A percentile compares a stretch with the other conserved stretches of the same genome.
phyloP scores from a whole-genome alignment of 2,329 filamentous ascomycete genomes.

The Dissoconium aciculare region DNA sequence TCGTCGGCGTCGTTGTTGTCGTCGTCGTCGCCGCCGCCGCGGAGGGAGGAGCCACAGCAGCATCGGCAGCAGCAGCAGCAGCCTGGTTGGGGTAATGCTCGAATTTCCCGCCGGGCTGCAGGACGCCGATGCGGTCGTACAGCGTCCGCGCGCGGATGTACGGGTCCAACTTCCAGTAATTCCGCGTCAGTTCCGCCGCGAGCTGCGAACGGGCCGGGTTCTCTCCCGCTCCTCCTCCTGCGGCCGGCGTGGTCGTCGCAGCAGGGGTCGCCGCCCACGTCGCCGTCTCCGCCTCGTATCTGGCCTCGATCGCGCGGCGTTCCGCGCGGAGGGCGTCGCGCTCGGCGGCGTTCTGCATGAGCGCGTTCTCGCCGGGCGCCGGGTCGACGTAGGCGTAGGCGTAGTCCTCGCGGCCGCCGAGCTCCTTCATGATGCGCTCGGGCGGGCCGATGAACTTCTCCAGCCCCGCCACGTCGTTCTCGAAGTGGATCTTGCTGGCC shows the following conservation, averaged over 20 bases:
- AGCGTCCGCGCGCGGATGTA: conserved; percentile 69
- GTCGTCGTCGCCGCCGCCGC: too few species aligned
- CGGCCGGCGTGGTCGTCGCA: conserved; percentile 24
- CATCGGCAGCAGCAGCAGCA: too few species aligned
- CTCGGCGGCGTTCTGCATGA: conserved; percentile 48
- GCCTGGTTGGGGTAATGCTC: conserved; percentile 67
- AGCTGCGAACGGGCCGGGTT: conserved; percentile 43
- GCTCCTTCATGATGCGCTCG: conserved; percentile 59
- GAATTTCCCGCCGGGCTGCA: conserved; percentile 51
- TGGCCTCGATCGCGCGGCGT: conserved; percentile 49
- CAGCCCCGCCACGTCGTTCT: conserved; percentile 64
- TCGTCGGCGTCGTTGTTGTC: too few species aligned
- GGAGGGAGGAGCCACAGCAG: too few species aligned
- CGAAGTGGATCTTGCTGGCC: conserved; percentile 85
- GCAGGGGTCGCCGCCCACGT: conserved; percentile 50
- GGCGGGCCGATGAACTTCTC: conserved; percentile 55
- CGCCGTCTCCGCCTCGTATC: conserved; percentile 60
- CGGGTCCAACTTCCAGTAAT: conserved; percentile 84
- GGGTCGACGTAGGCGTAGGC: conserved; percentile 72
- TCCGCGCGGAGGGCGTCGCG: conserved; percentile 49
- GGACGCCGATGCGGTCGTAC: conserved; percentile 67
- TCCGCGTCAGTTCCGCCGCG: conserved; percentile 48
- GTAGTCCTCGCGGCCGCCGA: conserved; percentile 78
- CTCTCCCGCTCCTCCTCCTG: conserved; percentile 26
- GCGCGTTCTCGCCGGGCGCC: conserved; percentile 55